phyloP scores from a whole-genome alignment of 768 basidiomycete genomes.

The Trametes cingulata region DNA sequence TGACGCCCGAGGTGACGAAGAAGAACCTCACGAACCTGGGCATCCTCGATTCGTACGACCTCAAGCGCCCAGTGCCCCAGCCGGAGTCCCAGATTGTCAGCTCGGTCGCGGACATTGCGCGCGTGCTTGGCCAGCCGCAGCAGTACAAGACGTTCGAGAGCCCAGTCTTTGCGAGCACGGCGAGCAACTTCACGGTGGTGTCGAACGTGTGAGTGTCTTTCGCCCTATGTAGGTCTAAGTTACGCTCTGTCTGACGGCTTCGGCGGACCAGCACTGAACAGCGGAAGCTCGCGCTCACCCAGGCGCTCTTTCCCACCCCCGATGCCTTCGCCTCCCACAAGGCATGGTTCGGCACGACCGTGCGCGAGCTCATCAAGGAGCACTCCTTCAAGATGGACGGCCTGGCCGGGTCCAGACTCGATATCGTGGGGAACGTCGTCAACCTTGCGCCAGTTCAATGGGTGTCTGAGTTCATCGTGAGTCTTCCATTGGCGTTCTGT shows the following conservation, averaged over 20 bases:
- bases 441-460: conserved; percentile 45
- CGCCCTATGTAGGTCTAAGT: neutral
- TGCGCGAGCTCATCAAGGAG: conserved; percentile 24
- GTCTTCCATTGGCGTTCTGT: conserved; percentile 9
- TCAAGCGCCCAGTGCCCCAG: conserved; percentile 48
- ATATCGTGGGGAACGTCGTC: conserved; percentile 52
- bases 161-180: conserved; percentile 4
- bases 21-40: conserved; percentile 37
- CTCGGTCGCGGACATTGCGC: conserved; percentile 1
- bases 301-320: conserved; percentile 14
- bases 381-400: conserved; percentile 18
- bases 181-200: conserved; percentile 9
- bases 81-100: conserved; percentile 4
- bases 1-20: conserved; percentile 57
- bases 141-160: conserved; percentile 11
- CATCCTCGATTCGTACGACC: conserved; percentile 51
- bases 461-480: conserved; percentile 40
- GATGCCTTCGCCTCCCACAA: conserved; percentile 16
- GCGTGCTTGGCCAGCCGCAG: conserved; percentile 3
- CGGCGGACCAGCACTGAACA: neutral
- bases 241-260: neutral
- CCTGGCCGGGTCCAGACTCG: conserved; percentile 39
- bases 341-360: conserved; percentile 33
- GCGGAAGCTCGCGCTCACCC: conserved; percentile 14
- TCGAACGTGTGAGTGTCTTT: conserved; percentile 4